Base-by-base conservation (phyloP, 768 basidiomycete genomes). In the Leucosporidium yakuticum region DNA sequence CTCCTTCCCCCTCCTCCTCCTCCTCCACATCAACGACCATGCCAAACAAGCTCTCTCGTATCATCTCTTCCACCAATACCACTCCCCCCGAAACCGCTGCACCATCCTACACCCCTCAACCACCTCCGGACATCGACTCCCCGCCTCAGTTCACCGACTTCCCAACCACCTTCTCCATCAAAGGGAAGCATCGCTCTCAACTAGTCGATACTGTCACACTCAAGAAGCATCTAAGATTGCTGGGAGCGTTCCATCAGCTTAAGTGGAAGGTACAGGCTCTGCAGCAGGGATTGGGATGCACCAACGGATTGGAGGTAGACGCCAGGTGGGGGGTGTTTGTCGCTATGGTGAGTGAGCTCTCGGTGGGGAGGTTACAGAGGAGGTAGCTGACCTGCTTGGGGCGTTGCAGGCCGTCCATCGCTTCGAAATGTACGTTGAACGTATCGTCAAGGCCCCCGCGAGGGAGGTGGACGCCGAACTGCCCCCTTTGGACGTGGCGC, bases 401-500 rank as follows among this genome's bases (percentile, higher is more conserved):
- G n/a, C 39, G 39, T 2, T 44, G 14, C 39, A 44, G 39, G 69
- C 75, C 7, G 71, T 74, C 31, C 36, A 62, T 9, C 62, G 67
- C 4, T 55, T 63, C 44, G 67, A 60, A 51, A 15, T 32, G 27
- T 47, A 32, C 23, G 17, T 60, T 20, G 23, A 21, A 4, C n/a
- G 0, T 31, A 20, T 14, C 39, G 31, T 36, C 20, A 20, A 8
- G 31, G 2, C 12, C 2, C 21, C 2, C 15, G 34, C 12, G n/a
- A 7, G 8, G 7, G 2, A n/a, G 3, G 19, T 3, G 20, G n/a
- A n/a, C 21, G n/a, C 63, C 6, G 48, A 51, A 15, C n/a, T 64
- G 11, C 71, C 71, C 4, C 75, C 75, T 9, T 34, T 74, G 9
- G 75, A 76, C 36, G 74, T 74, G 15, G 39, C 62, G 2, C 65